These are phyloP conservation scores for Mycocentrospora acerina DNA, from an alignment of 2,329 filamentous ascomycete species.

Conservation along the genomic window DNA sequence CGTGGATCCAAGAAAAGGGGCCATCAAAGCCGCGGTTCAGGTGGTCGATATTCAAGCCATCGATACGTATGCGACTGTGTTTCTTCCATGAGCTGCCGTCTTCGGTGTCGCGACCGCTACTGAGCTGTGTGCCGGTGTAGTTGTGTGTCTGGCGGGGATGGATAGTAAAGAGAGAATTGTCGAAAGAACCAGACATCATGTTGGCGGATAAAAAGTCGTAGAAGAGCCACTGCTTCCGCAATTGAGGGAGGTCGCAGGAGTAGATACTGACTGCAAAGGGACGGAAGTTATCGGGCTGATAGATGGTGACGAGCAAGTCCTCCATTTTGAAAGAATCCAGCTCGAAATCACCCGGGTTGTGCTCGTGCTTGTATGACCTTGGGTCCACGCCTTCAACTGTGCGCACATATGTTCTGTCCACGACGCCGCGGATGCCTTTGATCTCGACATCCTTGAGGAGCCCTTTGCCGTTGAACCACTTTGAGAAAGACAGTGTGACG, in stretches of 20 bases:
- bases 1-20: conserved; percentile 96
- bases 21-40: conserved; percentile 90
- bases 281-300: conserved; percentile 88
- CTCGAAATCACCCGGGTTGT: conserved; percentile 91
- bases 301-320: conserved; percentile 85
- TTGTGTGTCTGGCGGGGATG: conserved; percentile 90
- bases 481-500: conserved; percentile 94
- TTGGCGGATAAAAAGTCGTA: conserved; percentile 96
- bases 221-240: conserved; percentile 95
- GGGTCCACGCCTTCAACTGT: conserved; percentile 77
- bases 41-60: conserved; percentile 92
- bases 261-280: conserved; percentile 95
- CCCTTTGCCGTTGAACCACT: conserved; percentile 98
- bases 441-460: conserved; percentile 89
- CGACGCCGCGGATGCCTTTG: conserved; percentile 86
- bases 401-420: conserved; percentile 82
- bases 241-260: conserved; percentile 87
- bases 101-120: conserved; percentile 58
- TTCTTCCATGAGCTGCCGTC: conserved; percentile 86
- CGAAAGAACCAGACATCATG: conserved; percentile 93
- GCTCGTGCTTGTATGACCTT: conserved; percentile 81
- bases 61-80: conserved; percentile 87
- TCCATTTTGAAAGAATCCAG: conserved; percentile 96
- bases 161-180: conserved; percentile 95
- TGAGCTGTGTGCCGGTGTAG: conserved; percentile 65